Base-by-base conservation (phyloP, 805 yeast species). In the Saccharomycodes ludwigii region DNA sequence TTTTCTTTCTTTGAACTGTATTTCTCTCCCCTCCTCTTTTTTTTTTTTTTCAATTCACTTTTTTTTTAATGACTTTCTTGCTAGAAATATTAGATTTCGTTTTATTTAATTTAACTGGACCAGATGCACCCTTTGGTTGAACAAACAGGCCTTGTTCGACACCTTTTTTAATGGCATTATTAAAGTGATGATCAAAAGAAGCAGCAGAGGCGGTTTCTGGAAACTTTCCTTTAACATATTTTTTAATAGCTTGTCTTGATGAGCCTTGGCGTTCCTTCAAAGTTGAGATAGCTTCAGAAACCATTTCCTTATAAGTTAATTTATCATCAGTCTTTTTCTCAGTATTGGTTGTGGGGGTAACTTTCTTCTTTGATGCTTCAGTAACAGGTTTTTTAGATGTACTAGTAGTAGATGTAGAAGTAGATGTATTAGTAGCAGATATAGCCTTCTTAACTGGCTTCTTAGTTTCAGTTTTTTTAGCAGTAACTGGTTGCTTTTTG, bases 91-190 rank as follows among this genome's bases (percentile, higher is more conserved):
- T n/a, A n/a, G n/a, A n/a, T n/a, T n/a, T n/a, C n/a, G n/a, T n/a
- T 47, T 49, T 52, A 21, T 41, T 44, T 39, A 78, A 55, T 58
- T 82, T 81, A 41, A 82, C 71, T 29, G 94, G 82, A 30, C 94
- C 94, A 9, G 93, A 75, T 9, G 94, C 77, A 26, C 94, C 94
- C 63, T 82, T 83, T 56, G 94, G 94, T 58, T 78, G 91, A 30
- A 67, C 54, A 43, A 83, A 80, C 30, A 71, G 77, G 27, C 79
- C 86, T n/a, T 69, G 50, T 38, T 69, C 73, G 35, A 83, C 93
- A 43, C 93, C 93, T 54, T 73, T 77, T 62, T 77, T 76, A 50
- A 83, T 63, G 14, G 94, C 93, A 32, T 69, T 43, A 42, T 83
- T 83, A 66, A 84, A 79, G 48, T 73, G 70, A 30, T 75, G 58